Evolutionary conservation across 2,329 filamentous ascomycete genomes (phyloP), one percentile per base, ranked within the genome.

Genomic region (Tolypocladium nubicola): DNA sequence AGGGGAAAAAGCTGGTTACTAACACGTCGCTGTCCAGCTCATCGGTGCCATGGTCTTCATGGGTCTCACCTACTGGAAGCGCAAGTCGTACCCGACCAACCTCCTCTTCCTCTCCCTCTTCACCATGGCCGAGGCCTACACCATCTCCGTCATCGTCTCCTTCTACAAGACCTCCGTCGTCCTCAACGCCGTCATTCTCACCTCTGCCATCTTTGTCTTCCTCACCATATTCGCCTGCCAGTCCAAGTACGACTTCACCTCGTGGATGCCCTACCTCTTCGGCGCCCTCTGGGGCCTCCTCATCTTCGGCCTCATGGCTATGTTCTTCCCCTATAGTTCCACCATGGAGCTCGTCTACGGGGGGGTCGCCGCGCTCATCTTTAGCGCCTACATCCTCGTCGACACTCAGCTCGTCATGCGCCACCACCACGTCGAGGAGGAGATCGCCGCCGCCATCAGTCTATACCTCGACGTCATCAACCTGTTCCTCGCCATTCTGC

Each of bases 391-490:
- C 75, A 95, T 99, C 61, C 80, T 99, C 52, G 90, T 97, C 52
- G 94, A 99, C 70, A 99, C 94, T 0, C 94, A 99, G 79, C 77
- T 99, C 65, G 85, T 99, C 61, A 88, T 99, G 83, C 85, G 92
- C 68, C 89, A 96, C 73, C 94, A 97, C 75, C 93, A 97, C 68
- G 90, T 97, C 55, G 94, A 99, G 76, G 93, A 97, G 81, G 92
- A 97, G 79, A 97, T 97, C 70, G 91, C 92, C 8, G 93, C 93
- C 54, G 87, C 90, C 11, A 96, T 99, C 73, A 94, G 89, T 69
- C 81, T 99, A 53, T 99, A 99, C 72, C 82, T 99, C 54, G 93
- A 97, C 72, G 86, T 97, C 62, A 90, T 97, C 78, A 99, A 99
- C 81, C 75, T 99, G 64, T 99, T 99, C 84, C 79, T 99, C 64